Conservation (phyloP, 2,329 filamentous ascomycete genomes). For the Cytospora piceae region DNA sequence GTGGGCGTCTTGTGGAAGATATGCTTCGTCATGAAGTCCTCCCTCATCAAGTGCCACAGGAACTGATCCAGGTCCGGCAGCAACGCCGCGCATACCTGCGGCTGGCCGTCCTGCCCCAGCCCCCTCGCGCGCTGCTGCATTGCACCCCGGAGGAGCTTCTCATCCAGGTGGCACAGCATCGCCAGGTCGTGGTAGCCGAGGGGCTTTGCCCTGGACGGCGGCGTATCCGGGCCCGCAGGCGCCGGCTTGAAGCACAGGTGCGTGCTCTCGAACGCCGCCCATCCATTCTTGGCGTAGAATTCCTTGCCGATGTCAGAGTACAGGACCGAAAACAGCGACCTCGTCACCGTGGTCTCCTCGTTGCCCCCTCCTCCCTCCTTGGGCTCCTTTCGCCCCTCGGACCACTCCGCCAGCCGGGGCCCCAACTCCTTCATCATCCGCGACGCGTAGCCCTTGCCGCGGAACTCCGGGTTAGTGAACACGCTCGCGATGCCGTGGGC, state of each 20-base stretch:
- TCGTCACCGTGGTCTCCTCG: slow-evolving; percentile 39
- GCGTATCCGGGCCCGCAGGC: slow-evolving; percentile 28
- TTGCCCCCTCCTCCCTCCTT: slow-evolving; percentile 24
- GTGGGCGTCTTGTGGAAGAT: slow-evolving; percentile 60
- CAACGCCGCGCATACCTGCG: slow-evolving; percentile 60
- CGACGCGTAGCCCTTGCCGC: slow-evolving; percentile 76
- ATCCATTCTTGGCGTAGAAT: slow-evolving; percentile 79
- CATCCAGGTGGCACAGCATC: slow-evolving; percentile 66
- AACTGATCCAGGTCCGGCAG: slow-evolving; percentile 68
- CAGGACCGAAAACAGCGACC: slow-evolving; percentile 72
- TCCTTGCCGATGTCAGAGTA: slow-evolving; percentile 85
- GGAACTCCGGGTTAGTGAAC: slow-evolving; percentile 69
- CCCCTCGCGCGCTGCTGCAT: slow-evolving; percentile 43
- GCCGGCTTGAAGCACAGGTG: slow-evolving; percentile 67
- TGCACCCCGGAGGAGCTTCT: slow-evolving; percentile 59
- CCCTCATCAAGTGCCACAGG: slow-evolving; percentile 78
- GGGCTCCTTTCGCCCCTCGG: slow-evolving; percentile 19
- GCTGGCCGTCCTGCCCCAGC: slow-evolving; percentile 39
- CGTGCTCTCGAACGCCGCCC: slow-evolving; percentile 73
- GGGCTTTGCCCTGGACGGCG: slow-evolving; percentile 37
- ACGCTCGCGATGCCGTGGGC: slow-evolving; percentile 80
- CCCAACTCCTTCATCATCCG: slow-evolving; percentile 74
- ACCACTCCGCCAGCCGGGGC: slow-evolving; percentile 42
- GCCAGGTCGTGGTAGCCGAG: slow-evolving; percentile 65
- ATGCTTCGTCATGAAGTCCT: slow-evolving; percentile 73